phyloP scores from a whole-genome alignment of 2,329 filamentous ascomycete genomes.

The Fusarium nisikadoi region DNA sequence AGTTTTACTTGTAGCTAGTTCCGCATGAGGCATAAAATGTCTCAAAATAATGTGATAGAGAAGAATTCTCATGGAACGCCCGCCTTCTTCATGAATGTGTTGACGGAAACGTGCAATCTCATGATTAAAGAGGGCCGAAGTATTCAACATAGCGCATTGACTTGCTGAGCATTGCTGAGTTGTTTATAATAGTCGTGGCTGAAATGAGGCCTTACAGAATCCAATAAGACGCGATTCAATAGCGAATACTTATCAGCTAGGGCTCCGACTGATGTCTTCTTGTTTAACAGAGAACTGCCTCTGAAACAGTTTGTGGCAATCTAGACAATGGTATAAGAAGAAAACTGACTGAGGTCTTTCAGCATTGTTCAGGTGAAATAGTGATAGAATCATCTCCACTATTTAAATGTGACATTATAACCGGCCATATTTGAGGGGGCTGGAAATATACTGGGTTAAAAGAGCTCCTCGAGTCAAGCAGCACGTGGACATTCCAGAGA shows the following conservation, averaged over 20 bases:
- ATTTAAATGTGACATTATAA: not conserved
- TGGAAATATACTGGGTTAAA: not conserved
- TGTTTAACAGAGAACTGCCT: not conserved
- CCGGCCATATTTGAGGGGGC: not conserved
- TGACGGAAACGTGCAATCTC: not conserved
- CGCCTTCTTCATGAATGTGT: slow-evolving; percentile 18
- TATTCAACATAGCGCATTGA: not conserved
- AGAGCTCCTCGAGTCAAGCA: not conserved
- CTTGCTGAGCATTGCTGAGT: not conserved
- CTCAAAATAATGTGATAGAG: not conserved
- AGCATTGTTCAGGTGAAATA: not conserved
- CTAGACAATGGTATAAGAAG: not conserved
- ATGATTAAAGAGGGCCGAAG: not conserved
- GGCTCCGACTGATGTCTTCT: not conserved
- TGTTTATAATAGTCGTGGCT: not conserved
- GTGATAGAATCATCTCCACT: not conserved
- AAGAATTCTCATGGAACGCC: not conserved
- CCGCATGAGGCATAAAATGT: slow-evolving; percentile 6
- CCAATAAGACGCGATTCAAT: not conserved
- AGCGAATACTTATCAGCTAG: not conserved
- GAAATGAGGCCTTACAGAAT: not conserved
- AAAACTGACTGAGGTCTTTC: not conserved
- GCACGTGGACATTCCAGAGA: slow-evolving; percentile 27
- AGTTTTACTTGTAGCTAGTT: not conserved
- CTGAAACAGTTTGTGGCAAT: not conserved